Conservation (phyloP, 768 basidiomycete species). For the Lactarius hatsudake region DNA sequence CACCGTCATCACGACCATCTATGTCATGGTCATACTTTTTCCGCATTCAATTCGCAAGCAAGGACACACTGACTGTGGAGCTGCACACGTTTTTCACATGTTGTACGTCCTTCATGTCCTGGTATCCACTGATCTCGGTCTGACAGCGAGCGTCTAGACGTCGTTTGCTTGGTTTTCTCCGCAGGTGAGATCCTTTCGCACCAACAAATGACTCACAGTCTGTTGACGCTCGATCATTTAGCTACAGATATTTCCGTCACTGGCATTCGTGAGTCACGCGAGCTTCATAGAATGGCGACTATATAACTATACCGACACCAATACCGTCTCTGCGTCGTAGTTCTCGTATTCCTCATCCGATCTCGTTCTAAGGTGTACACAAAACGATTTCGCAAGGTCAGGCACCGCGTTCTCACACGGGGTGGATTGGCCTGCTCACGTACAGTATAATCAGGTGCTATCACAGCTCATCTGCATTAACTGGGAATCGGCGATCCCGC, state of each 20-base stretch:
- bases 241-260: conserved; percentile 18
- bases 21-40: conserved; percentile 3
- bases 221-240: neutral
- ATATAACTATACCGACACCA: neutral
- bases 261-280: conserved; percentile 12
- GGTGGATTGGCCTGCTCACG: neutral
- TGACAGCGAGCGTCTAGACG: neutral
- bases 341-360: conserved; percentile 17
- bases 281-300: neutral
- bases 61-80: neutral
- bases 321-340: neutral
- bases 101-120: conserved; percentile 4
- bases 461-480: conserved; percentile 28
- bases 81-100: conserved; percentile 12
- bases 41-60: conserved; percentile 2
- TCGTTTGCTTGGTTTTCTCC: conserved; percentile 8
- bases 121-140: neutral
- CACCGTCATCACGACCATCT: conserved; percentile 3
- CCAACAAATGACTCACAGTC: neutral
- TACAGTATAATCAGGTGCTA: conserved; percentile 3
- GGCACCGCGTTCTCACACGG: neutral
- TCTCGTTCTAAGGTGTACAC: conserved; percentile 13
- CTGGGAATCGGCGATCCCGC: conserved; percentile 34
- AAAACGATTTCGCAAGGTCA: conserved; percentile 16
- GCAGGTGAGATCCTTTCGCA: neutral